Evolutionary conservation across 805 yeast genomes (phyloP).

Genomic region (Monosporozyma aerobia): DNA sequence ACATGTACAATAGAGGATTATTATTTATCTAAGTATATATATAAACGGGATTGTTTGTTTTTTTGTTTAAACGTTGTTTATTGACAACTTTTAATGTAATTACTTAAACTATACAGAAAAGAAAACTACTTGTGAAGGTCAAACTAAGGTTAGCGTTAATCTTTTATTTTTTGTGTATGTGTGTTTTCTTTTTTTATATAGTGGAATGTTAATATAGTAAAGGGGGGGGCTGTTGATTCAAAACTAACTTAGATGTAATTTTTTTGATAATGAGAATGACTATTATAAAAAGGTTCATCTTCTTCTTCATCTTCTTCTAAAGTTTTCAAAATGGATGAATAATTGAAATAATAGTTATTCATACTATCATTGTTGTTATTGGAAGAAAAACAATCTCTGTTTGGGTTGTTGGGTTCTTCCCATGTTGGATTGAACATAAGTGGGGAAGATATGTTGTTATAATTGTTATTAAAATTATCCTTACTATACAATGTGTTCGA

Average conservation of each 20-base stretch:
- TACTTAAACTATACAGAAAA: too few relatives aligned
- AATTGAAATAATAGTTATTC: neutral
- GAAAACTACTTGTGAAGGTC: too few relatives aligned
- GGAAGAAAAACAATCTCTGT: neutral
- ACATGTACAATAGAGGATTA: neutral
- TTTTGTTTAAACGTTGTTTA: too few relatives aligned
- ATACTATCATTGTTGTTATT: neutral
- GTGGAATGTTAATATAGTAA: neutral
- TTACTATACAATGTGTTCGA: neutral
- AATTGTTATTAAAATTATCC: neutral
- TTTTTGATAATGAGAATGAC: neutral
- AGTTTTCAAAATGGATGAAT: constrained; percentile 1
- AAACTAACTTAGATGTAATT: too few relatives aligned
- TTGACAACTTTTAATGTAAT: too few relatives aligned
- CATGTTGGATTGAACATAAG: neutral
- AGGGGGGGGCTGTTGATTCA: too few relatives aligned
- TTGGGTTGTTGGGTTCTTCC: neutral
- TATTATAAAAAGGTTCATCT: neutral
- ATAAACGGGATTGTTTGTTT: too few relatives aligned
- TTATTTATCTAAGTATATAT: too few relatives aligned
- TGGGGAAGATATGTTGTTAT: neutral
- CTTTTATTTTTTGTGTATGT: too few relatives aligned
- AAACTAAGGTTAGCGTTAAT: too few relatives aligned
- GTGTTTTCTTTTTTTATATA: neutral
- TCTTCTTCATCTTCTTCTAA: neutral